These are phyloP conservation scores for Suhomyces vadensis DNA, from an alignment of 805 yeast genomes.

Conservation along the genomic window DNA sequence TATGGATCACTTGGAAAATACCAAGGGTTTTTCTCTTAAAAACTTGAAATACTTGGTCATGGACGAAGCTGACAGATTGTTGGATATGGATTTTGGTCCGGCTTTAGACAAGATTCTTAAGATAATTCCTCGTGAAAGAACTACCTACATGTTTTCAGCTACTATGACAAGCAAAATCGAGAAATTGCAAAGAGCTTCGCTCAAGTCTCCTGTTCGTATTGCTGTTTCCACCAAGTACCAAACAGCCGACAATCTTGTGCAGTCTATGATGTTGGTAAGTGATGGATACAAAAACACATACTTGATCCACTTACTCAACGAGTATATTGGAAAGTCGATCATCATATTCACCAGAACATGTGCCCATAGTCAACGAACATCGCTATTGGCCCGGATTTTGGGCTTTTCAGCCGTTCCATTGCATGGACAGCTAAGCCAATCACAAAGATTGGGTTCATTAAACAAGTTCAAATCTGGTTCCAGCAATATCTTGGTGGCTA, in stretches of 20 bases:
- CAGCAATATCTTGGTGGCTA: constrained; percentile 69
- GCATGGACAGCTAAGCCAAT: constrained; percentile 88
- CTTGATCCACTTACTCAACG: constrained; percentile 78
- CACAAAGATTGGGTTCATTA: constrained; percentile 79
- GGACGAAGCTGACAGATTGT: constrained; percentile 95
- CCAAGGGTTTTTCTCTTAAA: constrained; percentile 83
- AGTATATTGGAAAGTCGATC: constrained; percentile 77
- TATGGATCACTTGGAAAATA: constrained; percentile 90
- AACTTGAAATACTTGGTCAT: constrained; percentile 80
- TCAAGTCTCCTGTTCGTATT: constrained; percentile 84
- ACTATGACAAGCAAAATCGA: constrained; percentile 96
- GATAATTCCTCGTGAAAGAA: constrained; percentile 80
- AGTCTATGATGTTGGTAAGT: constrained; percentile 85
- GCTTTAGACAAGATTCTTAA: constrained; percentile 83
- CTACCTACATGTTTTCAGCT: constrained; percentile 89
- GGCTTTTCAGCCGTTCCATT: constrained; percentile 91
- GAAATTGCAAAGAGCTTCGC: constrained; percentile 89
- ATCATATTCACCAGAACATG: constrained; percentile 93
- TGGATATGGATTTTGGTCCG: constrained; percentile 97
- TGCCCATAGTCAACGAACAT: constrained; percentile 91
- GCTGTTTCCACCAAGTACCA: constrained; percentile 87
- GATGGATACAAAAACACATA: constrained; percentile 91
- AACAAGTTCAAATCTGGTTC: constrained; percentile 77
- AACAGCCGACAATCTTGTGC: constrained; percentile 92
- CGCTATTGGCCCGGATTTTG: constrained; percentile 72